Evolutionary conservation across 2,329 filamentous ascomycete genomes (phyloP), one percentile per base, ranked within the genome.

Genomic region (Fusarium sp.): DNA sequence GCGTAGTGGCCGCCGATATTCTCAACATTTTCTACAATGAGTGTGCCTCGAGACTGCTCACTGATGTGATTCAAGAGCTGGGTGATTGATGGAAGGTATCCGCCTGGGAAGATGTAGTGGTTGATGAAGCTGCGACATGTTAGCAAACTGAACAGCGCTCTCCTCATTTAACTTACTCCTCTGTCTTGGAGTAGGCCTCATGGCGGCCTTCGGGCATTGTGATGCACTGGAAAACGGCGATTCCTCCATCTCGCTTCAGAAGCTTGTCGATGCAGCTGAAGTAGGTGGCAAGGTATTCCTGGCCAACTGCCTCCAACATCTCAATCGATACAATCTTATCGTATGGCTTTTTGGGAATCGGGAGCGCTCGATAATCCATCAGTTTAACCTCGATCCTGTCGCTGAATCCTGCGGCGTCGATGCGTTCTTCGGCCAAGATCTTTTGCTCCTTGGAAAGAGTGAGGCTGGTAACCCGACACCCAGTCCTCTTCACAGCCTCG

Each of bases 41-140:
- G 84, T 0, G 88, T 88, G 1, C 90, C 89, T 11, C 85, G 81
- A 0, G 91, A 92, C 37, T 90, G 90, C 29, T 85, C 84, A 45
- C 86, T 88, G 72, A 94, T 91, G 37, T 91, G 87, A 59, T 86
- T 83, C 27, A 91, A 81, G 20, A 92, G 82, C 73, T 91, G 87
- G 16, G 85, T 88, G 35, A 86, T 85, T 4, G 87, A 88, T 0
- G 90, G 90, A 8, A 94, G 83, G 77, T 94, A 92, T 1, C 93
- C 93, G n/a, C 93, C 92, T 0, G 93, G 93, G 81, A 95, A 94
- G 64, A 94, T 94, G 82, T 94, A 93, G 71, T 91, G 90, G 66
- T 92, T 89, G 78, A 94, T 94, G 81, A 94, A 94, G 78, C 86
- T 87, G 66, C 5, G 52, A 56, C 58, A 56, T 22, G 58, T 71